These are phyloP conservation scores for Biscogniauxia mediterranea DNA, from an alignment of 2,329 filamentous ascomycete species.

Conservation along the genomic window DNA sequence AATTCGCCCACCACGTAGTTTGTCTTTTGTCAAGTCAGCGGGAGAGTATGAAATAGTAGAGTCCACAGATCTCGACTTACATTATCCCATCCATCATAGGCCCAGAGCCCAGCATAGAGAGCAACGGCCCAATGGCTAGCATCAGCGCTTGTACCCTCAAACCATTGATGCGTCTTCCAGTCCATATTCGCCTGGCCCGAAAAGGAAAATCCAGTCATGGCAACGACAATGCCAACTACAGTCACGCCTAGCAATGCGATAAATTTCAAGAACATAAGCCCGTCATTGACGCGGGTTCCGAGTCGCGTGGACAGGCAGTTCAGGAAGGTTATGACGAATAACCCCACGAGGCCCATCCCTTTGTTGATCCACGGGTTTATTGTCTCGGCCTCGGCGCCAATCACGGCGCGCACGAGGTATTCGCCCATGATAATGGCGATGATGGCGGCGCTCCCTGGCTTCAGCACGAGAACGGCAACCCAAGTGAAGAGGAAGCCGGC, in stretches of 20 bases:
- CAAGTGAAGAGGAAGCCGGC: conserved; percentile 94
- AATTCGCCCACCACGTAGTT: conserved; percentile 99
- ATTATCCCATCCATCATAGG: conserved; percentile 98
- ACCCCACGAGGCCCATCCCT: conserved; percentile 72
- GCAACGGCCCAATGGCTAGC: conserved; percentile 89
- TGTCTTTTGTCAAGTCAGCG: conserved; percentile 60
- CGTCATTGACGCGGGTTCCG: conserved; percentile 81
- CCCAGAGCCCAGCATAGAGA: conserved; percentile 93
- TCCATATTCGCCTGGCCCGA: conserved; percentile 73
- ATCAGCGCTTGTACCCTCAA: conserved; percentile 77
- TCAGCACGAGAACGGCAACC: conserved; percentile 91
- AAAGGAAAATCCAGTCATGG: conserved; percentile 77
- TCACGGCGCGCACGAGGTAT: conserved; percentile 84
- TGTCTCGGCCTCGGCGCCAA: conserved; percentile 80
- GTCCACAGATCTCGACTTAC: conserved; percentile 50
- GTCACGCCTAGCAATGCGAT: conserved; percentile 84
- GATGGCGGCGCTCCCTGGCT: conserved; percentile 90
- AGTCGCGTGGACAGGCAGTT: conserved; percentile 91
- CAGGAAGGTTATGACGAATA: conserved; percentile 74
- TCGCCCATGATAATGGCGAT: conserved; percentile 98
- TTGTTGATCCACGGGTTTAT: conserved; percentile 90
- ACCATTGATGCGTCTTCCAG: conserved; percentile 89
- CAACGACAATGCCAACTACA: conserved; percentile 84
- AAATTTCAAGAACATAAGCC: conserved; percentile 98
- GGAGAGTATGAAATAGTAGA: conserved; percentile 9